Evolutionary conservation across 495 filamentous ascomycete genomes (phyloP), one percentile per base, ranked within the genome.

Genomic region (Xylaria scruposa): DNA sequence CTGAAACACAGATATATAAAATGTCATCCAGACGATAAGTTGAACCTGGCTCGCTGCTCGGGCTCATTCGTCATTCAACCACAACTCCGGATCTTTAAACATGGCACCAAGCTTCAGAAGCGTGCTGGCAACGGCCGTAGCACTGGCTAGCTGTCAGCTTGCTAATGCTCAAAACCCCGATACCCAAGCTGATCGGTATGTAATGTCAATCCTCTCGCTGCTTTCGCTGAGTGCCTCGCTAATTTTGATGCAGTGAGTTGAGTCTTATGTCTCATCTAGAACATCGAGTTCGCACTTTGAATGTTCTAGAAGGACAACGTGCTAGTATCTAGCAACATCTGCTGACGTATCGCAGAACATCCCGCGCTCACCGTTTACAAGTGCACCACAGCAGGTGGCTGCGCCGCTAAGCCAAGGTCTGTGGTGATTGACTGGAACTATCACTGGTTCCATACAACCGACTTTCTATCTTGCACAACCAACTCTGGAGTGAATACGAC

Each of bases 401-500:
- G 90, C 81, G 84, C 83, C 33, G 80, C 81, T 44, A 77, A 83
- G 63, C 72, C 79, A 33, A 88, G 86, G 61, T 86, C 84, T 38
- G 79, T 93, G 61, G 88, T 90, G 40, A 81, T 92, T 47, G 91
- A 93, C 78, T 78, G 90, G 70, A 91, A 90, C 78, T 92, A 89
- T 86, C 85, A 89, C 31, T 89, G 87, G 88, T 76, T 89, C 33
- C 89, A 91, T 73, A 78, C 80, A 1, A 81, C 79, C 21, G 77
- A 79, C 46, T 82, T 83, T 62, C 87, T 84, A 73, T 90, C 90
- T 76, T 91, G 89, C 85, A 87, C 83, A 40, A 75, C 74, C 17
- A 60, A 67, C 33, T 70, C 67, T 9, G 72, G 61, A 38, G 87
- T 89, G 82, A 83, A 90, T 75, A 70, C 82, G 19, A 77, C 82